Evolutionary conservation across 2,329 filamentous ascomycete species (phyloP).

Genomic region (Kalaharituber pfeilii): DNA sequence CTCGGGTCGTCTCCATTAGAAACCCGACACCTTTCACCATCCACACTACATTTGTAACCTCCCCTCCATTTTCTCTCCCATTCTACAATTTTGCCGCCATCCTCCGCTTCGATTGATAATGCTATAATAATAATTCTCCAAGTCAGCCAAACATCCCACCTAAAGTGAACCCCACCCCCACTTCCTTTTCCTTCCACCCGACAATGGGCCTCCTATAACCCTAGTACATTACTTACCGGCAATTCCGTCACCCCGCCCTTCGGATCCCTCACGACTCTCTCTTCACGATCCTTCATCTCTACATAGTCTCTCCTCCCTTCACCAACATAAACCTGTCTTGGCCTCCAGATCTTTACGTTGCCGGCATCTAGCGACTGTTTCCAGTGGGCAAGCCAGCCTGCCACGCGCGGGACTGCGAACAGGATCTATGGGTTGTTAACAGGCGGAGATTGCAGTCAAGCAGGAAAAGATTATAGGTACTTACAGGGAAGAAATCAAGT

Average conservation of each 20-base stretch:
- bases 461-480: too few species aligned
- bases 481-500: constrained; percentile 36
- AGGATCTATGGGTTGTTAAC: constrained; percentile 22
- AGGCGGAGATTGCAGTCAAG: too few species aligned
- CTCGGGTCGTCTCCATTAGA: too few species aligned
- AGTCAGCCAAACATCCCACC: neutral
- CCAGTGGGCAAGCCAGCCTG: constrained; percentile 38
- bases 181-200: neutral
- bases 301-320: constrained; percentile 32
- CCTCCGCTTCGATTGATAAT: neutral
- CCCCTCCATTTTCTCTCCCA: too few species aligned
- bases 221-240: constrained; percentile 9
- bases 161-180: neutral
- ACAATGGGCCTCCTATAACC: neutral
- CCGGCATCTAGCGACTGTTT: constrained; percentile 33
- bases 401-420: constrained; percentile 36
- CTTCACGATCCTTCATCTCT: constrained; percentile 26
- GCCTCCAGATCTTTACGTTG: constrained; percentile 37
- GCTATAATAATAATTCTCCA: too few species aligned
- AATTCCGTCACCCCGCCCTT: constrained; percentile 21
- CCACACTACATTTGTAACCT: too few species aligned
- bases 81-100: too few species aligned
- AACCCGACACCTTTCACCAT: too few species aligned
- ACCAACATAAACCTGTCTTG: constrained; percentile 34
- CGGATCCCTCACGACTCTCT: constrained; percentile 22